phyloP scores from a whole-genome alignment of 495 filamentous ascomycete species.

The Barbatosphaeria neglecta region DNA sequence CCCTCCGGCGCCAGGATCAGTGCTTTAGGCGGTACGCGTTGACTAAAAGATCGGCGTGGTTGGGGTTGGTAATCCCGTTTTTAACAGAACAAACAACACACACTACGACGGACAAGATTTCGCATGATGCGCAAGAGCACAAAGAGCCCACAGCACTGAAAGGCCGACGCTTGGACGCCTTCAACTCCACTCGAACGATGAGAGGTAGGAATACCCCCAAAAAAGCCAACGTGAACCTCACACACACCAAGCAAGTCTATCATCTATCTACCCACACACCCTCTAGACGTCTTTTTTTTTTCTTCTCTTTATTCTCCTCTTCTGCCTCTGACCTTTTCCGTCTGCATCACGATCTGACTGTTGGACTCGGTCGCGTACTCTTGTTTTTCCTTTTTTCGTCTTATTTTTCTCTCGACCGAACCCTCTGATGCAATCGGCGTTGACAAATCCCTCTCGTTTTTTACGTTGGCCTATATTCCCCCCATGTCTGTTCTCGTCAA shows the following conservation, averaged over 20 bases:
- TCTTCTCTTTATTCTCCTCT: background rate
- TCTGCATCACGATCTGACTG: background rate
- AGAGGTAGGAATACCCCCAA: background rate
- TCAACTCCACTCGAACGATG: too few relatives aligned
- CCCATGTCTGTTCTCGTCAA: background rate
- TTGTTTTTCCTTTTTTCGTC: background rate
- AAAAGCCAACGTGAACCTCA: too few relatives aligned
- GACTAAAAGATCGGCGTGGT: conserved; percentile 7
- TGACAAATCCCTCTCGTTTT: background rate
- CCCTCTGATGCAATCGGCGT: background rate
- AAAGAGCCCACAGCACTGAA: too few relatives aligned
- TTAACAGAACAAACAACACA: background rate
- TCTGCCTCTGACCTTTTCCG: background rate
- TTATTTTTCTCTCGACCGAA: background rate
- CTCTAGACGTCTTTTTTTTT: background rate
- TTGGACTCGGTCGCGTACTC: background rate
- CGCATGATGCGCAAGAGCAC: background rate
- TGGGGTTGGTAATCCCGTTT: background rate
- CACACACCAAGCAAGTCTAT: background rate
- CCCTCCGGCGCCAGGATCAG: conserved; percentile 47
- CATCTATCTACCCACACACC: background rate
- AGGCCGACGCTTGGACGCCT: too few relatives aligned
- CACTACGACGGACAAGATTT: background rate
- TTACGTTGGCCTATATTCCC: background rate
- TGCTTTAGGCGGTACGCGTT: conserved; percentile 38